Conservation (phyloP, 805 yeast genomes). For the Suhomyces tanzawaensis region DNA sequence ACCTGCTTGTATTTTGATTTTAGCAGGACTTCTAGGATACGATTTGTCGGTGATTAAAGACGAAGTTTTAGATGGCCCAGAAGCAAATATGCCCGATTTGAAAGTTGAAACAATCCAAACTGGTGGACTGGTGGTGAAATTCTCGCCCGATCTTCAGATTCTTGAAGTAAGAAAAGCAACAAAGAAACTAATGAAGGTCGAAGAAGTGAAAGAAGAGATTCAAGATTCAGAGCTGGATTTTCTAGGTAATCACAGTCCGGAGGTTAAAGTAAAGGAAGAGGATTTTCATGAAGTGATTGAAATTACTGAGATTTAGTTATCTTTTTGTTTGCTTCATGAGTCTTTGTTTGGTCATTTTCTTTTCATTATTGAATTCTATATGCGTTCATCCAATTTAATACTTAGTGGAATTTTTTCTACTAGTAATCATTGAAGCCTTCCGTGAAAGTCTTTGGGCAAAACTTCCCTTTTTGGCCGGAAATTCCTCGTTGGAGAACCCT, state of each 20-base stretch:
- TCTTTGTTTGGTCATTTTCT: no score
- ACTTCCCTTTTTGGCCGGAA: conserved; percentile 19
- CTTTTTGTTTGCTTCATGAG: background rate
- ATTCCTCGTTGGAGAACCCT: conserved; percentile 13
- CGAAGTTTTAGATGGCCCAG: conserved; percentile 67
- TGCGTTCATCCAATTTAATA: conserved; percentile 4
- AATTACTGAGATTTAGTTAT: no score
- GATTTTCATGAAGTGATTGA: no score
- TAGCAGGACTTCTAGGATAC: conserved; percentile 59
- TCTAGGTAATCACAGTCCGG: no score
- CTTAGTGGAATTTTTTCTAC: conserved; percentile 15
- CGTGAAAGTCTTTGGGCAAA: conserved; percentile 33
- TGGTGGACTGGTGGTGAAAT: conserved; percentile 52
- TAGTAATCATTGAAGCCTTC: conserved; percentile 31
- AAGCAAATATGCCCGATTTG: conserved; percentile 67
- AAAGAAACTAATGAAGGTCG: conserved; percentile 1
- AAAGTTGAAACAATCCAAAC: conserved; percentile 67
- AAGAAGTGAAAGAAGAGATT: background rate
- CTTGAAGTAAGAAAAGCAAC: conserved; percentile 18
- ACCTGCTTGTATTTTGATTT: conserved; percentile 72
- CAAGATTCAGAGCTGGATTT: background rate
- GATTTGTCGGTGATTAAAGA: conserved; percentile 42
- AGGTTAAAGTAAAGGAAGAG: no score
- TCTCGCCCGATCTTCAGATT: conserved; percentile 55
- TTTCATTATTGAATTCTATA: background rate